Evolutionary conservation across 2,329 filamentous ascomycete genomes (phyloP).

Genomic region (Xylariaceae sp.): DNA sequence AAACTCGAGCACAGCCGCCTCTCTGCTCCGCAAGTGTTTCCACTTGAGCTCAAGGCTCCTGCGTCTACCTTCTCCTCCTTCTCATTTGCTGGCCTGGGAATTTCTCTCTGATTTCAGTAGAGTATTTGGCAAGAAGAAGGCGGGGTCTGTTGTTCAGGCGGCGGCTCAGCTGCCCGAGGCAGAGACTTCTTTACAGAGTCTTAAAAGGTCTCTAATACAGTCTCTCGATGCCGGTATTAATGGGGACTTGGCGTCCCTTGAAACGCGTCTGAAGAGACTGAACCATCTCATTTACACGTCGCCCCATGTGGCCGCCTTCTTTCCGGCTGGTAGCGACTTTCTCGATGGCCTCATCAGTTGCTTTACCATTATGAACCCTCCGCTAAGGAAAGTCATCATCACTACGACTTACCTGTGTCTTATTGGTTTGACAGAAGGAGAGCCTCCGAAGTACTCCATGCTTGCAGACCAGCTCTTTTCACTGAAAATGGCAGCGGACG

Average conservation of each 20-base stretch:
- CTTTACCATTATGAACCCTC: constrained; percentile 59
- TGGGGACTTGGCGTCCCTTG: constrained; percentile 50
- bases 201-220: constrained; percentile 59
- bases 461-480: constrained; percentile 80
- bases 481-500: constrained; percentile 65
- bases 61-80: constrained; percentile 38
- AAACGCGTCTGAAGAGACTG: constrained; percentile 51
- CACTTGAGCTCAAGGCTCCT: constrained; percentile 57
- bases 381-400: constrained; percentile 61
- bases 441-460: constrained; percentile 65
- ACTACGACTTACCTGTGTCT: constrained; percentile 72
- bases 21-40: constrained; percentile 60
- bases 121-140: constrained; percentile 59
- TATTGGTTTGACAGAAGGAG: constrained; percentile 60
- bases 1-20: constrained; percentile 32
- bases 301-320: constrained; percentile 51
- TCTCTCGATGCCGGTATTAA: constrained; percentile 57
- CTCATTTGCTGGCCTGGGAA: constrained; percentile 54
- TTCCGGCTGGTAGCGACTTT: constrained; percentile 83
- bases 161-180: constrained; percentile 50
- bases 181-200: constrained; percentile 50
- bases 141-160: constrained; percentile 43
- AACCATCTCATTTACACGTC: constrained; percentile 61
- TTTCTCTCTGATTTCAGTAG: constrained; percentile 65
- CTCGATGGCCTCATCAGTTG: constrained; percentile 67